A percentile compares a stretch with the other conserved stretches of the same genome.
phyloP scores from a whole-genome alignment of 768 basidiomycete species.

The Suillus placidus region DNA sequence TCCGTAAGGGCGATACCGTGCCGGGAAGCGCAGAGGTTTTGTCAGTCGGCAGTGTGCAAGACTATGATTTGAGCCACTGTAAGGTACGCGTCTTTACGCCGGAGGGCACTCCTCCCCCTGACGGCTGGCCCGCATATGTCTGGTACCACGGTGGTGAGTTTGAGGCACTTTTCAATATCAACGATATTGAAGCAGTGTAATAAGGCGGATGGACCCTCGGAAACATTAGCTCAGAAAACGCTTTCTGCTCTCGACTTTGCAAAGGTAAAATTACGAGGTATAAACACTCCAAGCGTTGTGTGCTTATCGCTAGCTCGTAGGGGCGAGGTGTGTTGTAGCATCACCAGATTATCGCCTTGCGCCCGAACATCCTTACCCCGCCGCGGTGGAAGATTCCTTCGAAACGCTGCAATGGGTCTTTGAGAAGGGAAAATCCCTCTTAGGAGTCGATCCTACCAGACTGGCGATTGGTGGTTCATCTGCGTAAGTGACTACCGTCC shows the following conservation, averaged over 20 bases:
- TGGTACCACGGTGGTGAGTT: slow-evolving; percentile 73
- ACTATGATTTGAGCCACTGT: slow-evolving; percentile 54
- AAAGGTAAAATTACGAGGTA: slow-evolving; percentile 22
- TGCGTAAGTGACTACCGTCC: slow-evolving; percentile 43
- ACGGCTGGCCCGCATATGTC: slow-evolving; percentile 73
- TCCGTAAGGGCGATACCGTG: slow-evolving; percentile 55
- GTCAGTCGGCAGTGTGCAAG: slow-evolving; percentile 55
- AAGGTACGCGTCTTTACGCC: slow-evolving; percentile 70
- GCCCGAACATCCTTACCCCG: slow-evolving; percentile 38
- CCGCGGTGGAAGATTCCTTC: slow-evolving; percentile 35
- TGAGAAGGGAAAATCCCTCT: slow-evolving; percentile 45
- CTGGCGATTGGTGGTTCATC: slow-evolving; percentile 78
- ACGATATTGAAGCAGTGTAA: background rate
- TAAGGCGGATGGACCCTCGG: slow-evolving; percentile 80
- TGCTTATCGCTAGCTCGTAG: slow-evolving; percentile 15
- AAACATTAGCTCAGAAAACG: slow-evolving; percentile 59
- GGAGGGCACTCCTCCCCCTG: slow-evolving; percentile 43
- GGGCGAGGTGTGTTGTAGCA: slow-evolving; percentile 36
- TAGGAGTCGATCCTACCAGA: slow-evolving; percentile 50
- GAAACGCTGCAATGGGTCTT: slow-evolving; percentile 40
- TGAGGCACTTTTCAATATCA: background rate
- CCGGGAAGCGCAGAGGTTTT: slow-evolving; percentile 61
- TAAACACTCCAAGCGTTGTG: background rate
- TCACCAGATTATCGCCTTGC: slow-evolving; percentile 38
- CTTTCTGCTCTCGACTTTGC: slow-evolving; percentile 48